A percentile compares a stretch with the other conserved stretches of the same genome.
phyloP scores from a whole-genome alignment of 192 early-diverging fungal species.

The Gaertneriomyces sp. region DNA sequence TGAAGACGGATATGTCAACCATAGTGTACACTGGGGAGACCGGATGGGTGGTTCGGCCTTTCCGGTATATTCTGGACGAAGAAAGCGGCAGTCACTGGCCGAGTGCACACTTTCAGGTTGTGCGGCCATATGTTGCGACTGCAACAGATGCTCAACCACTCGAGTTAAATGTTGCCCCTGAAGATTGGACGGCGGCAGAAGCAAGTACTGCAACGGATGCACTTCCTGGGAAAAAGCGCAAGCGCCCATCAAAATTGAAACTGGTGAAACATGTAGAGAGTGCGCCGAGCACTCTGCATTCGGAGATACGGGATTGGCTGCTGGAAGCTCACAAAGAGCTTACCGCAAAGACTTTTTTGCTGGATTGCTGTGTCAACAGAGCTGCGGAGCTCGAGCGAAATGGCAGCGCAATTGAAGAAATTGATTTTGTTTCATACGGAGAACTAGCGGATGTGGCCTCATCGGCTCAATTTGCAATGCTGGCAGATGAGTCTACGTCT shows the following conservation, averaged over 20 bases:
- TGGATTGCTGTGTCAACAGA: not conserved
- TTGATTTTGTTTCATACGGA: conserved; percentile 20
- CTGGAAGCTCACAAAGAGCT: not conserved
- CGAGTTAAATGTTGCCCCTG: not conserved
- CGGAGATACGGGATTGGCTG: not conserved
- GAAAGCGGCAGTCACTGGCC: conserved; percentile 10
- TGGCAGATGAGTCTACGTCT: not conserved
- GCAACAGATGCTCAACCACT: not conserved
- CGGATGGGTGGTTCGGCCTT: conserved; percentile 17
- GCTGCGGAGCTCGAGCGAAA: not conserved
- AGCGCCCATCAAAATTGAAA: conserved; percentile 7
- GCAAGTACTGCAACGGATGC: not conserved
- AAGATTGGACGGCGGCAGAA: not conserved
- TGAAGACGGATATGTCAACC: conserved; percentile 7
- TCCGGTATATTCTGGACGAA: not conserved
- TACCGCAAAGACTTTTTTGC: not conserved
- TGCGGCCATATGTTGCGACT: not conserved
- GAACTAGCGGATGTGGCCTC: conserved; percentile 13
- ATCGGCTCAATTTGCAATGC: not conserved
- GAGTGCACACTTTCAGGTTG: not conserved
- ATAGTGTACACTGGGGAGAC: conserved; percentile 4
- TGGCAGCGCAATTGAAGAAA: not conserved
- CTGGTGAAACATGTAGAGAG: not conserved
- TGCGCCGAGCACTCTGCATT: not conserved
- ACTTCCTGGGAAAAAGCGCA: conserved; percentile 4